Base-by-base conservation (phyloP, 1,284 basidiomycete species). In the Sporisorium sorghi region DNA sequence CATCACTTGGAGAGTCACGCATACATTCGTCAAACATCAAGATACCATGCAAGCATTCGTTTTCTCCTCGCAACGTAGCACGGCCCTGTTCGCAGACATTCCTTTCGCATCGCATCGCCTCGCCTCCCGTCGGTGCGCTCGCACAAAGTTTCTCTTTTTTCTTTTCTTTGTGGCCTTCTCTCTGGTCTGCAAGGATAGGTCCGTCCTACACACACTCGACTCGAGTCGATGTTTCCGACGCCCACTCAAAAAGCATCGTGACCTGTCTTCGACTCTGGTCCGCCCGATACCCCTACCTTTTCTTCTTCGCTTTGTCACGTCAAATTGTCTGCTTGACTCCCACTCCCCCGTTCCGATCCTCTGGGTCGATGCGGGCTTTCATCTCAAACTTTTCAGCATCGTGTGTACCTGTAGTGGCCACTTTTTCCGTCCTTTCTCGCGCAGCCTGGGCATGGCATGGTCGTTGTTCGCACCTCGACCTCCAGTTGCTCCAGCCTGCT, bases 1-100 rank as follows among this genome's bases (percentile, higher is more conserved):
- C 67, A 70, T 64, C 61, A 70, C 67, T 70, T 69, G 61, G 56
- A 70, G 67, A 70, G 67, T 63, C 60, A 56, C 65, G 46, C 35
- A 50, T 47, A 47, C 46, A 55, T 54, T 54, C n/a, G 43, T 54
- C 28, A 51, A 58, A 39, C 64, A 67, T 70, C 67, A 70, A 70
- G 67, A 70, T 70, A 63, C 60, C 67, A 70, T 70, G 67, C 67
- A 70, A 63, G 57, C 67, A 63, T 63, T 49, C 62, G 53, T 59
- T 64, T 63, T 48, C 19, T 14, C 49, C 39, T 48, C 53, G 52
- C 67, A 63, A 70, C 37, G 67, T 62, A 70, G 60, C 57, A 64
- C 67, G 60, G 60, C 44, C 57, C 60, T n/a, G 39, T 58, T 49
- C 52, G 67, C 67, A 70, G 67, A 70, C 57, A 55, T 44, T 19